phyloP scores from a whole-genome alignment of 23 red algal species.

The Gracilariopsis chorda region DNA sequence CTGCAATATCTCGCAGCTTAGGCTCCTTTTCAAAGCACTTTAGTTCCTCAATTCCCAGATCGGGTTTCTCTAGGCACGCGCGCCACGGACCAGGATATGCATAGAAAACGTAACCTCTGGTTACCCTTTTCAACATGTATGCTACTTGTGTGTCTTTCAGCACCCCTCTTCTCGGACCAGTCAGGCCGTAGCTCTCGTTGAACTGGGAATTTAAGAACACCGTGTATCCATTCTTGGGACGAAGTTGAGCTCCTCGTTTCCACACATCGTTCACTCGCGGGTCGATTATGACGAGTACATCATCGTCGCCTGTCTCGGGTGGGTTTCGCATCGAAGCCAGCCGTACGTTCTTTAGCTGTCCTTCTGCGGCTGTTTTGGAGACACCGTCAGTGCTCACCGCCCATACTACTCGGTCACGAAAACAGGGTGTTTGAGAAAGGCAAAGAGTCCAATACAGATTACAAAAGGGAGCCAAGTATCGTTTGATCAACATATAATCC shows the following conservation, averaged over 20 bases:
- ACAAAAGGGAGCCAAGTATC: conserved; percentile 63
- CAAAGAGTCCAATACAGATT: conserved; percentile 69
- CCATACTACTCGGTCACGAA: conserved; percentile 43
- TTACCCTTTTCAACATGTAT: conserved; percentile 74
- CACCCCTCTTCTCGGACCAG: conserved; percentile 51
- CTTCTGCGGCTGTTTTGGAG: conserved; percentile 29
- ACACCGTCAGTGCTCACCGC: conserved; percentile 58
- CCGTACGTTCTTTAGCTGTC: conserved; percentile 27
- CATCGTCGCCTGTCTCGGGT: conserved; percentile 18
- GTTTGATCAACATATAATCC: conserved; percentile 61
- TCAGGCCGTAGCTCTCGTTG: conserved; percentile 74
- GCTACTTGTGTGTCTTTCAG: conserved; percentile 47
- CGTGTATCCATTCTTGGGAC: conserved; percentile 22
- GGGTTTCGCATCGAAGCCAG: conserved; percentile 30
- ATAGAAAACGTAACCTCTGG: conserved; percentile 65
- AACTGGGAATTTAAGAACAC: conserved; percentile 76
- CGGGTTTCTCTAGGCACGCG: conserved; percentile 60
- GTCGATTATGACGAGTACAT: conserved; percentile 65
- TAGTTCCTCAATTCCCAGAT: conserved; percentile 43
- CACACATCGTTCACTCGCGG: conserved; percentile 59
- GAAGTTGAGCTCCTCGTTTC: conserved; percentile 24
- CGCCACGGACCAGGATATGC: conserved; percentile 56
- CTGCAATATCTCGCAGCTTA: conserved; percentile 51
- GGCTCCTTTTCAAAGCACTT: conserved; percentile 38
- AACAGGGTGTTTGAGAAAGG: conserved; percentile 14